Percentiles rank a stretch among this genome's conserved stretches.
These are phyloP conservation scores for Talaromyces funiculosus DNA, from an alignment of 2,329 filamentous ascomycete genomes.

Conservation along the genomic window DNA sequence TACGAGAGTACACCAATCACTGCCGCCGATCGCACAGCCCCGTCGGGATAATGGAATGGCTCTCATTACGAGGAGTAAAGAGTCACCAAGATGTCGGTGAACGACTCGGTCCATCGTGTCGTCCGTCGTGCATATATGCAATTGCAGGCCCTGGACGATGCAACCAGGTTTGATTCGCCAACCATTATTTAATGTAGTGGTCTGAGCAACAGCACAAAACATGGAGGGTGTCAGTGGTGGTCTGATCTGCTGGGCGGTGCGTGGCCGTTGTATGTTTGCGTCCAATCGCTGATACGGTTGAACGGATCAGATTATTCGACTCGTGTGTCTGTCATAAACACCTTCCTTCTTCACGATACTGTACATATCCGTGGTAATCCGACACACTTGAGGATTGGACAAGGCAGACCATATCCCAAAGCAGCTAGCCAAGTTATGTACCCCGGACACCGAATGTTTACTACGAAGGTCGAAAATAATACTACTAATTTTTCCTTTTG, in stretches of 20 bases:
- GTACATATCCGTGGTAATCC: background rate
- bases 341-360: background rate
- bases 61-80: background rate
- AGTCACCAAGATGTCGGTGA: background rate
- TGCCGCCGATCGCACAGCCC: background rate
- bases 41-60: background rate
- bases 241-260: background rate
- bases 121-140: background rate
- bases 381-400: background rate
- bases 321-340: background rate
- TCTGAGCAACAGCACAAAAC: background rate
- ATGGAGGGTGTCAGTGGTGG: conserved; percentile 1
- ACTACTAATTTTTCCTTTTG: background rate
- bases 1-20: background rate
- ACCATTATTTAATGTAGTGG: background rate
- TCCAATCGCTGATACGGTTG: background rate
- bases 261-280: background rate
- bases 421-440: background rate
- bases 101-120: background rate
- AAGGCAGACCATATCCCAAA: background rate
- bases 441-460: background rate
- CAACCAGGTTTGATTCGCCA: no score
- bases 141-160: no score
- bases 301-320: background rate
- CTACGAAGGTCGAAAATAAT: no score